A percentile compares a stretch with the other conserved stretches of the same genome.
Evolutionary conservation across 2,329 filamentous ascomycete genomes (phyloP).

Genomic region (Fusarium coicis): DNA sequence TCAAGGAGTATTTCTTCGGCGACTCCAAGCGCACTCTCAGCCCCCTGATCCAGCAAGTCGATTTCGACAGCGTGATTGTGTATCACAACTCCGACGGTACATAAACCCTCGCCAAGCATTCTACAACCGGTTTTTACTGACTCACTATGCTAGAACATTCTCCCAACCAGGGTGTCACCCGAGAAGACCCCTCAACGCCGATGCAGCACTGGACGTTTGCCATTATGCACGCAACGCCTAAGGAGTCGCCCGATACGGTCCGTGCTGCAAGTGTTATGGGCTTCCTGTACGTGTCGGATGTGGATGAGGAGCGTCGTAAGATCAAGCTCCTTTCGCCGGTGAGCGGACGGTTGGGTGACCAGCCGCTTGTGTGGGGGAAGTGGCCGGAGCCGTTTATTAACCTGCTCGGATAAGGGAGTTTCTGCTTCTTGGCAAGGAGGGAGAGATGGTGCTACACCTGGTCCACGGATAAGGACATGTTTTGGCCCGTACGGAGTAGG

Average conservation of each 20-base stretch:
- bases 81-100: slow-evolving; percentile 74
- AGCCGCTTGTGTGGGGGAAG: slow-evolving; percentile 83
- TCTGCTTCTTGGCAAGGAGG: neutral
- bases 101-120: slow-evolving; percentile 37
- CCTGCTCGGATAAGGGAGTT: slow-evolving; percentile 64
- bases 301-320: slow-evolving; percentile 85
- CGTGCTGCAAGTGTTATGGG: slow-evolving; percentile 88
- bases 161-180: slow-evolving; percentile 63
- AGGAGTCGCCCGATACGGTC: slow-evolving; percentile 77
- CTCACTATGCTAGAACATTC: slow-evolving; percentile 39
- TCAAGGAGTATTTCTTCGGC: slow-evolving; percentile 96
- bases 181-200: slow-evolving; percentile 70
- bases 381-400: slow-evolving; percentile 90
- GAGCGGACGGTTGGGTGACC: slow-evolving; percentile 80
- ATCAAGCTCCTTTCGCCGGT: slow-evolving; percentile 86
- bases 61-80: slow-evolving; percentile 78
- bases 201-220: slow-evolving; percentile 87
- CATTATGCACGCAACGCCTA: slow-evolving; percentile 79
- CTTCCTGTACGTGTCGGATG: slow-evolving; percentile 91
- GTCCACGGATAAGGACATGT: neutral
- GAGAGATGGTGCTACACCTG: neutral
- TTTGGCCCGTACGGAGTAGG: neutral
- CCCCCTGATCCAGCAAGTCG: slow-evolving; percentile 86
- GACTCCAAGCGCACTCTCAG: slow-evolving; percentile 79
- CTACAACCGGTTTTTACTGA: slow-evolving; percentile 21